A percentile compares a stretch with the other conserved stretches of the same genome.
Conservation (phyloP, 139 green algal species). For the Diplosphaera chodatii region DNA sequence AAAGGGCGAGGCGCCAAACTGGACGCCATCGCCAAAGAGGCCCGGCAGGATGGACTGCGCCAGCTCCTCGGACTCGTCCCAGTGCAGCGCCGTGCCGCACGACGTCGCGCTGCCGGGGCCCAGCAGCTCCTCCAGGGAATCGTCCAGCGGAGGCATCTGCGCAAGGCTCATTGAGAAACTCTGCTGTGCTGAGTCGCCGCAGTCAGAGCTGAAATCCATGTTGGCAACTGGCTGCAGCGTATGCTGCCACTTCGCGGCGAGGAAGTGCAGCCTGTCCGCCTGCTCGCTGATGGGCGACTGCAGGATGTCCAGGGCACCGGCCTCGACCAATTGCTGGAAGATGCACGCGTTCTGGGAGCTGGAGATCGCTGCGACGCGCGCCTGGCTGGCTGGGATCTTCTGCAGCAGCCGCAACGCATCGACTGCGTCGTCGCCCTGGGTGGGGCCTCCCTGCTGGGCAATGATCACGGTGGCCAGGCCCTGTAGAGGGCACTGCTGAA, state of each 20-base stretch:
- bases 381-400: no score
- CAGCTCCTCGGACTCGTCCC: not conserved
- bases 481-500: no score
- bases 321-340: not conserved
- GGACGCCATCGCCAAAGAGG: not conserved
- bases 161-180: not conserved
- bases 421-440: not conserved
- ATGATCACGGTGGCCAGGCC: no score
- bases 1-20: not conserved
- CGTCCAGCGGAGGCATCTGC: not conserved
- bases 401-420: not conserved
- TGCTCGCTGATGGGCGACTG: constrained; percentile 7
- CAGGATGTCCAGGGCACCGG: constrained; percentile 14
- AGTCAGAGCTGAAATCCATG: not conserved
- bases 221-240: not conserved
- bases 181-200: not conserved
- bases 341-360: not conserved
- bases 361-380: not conserved
- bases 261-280: not conserved
- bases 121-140: not conserved
- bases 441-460: no score
- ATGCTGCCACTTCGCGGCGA: constrained; percentile 10
- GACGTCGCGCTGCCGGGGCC: not conserved
- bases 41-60: not conserved
- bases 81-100: not conserved